These are phyloP conservation scores for Schizochytrium sp. DNA, from an alignment of 108 stramenopile genomes.

Conservation along the genomic window DNA sequence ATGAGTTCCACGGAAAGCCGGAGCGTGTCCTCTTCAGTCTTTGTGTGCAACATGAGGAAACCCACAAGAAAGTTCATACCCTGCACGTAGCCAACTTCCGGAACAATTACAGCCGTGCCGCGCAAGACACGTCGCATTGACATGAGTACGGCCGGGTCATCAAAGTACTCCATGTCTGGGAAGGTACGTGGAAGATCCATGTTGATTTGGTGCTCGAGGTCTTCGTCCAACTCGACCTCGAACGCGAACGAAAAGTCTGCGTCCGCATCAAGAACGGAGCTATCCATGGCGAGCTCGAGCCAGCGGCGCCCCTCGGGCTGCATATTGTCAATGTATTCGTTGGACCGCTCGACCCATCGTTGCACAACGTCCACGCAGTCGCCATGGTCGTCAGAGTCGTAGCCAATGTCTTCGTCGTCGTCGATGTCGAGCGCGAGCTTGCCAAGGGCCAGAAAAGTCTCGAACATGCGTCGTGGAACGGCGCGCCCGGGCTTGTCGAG, in stretches of 20 bases:
- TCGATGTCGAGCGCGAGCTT: background rate
- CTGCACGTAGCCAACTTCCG: constrained; percentile 13
- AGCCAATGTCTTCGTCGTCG: too few relatives aligned
- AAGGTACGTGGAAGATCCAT: background rate
- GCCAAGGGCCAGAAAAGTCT: background rate
- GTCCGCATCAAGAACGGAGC: background rate
- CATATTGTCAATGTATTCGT: background rate
- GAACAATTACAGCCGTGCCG: background rate
- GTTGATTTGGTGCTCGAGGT: background rate
- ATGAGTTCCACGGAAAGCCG: background rate
- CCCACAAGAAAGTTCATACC: constrained; percentile 3
- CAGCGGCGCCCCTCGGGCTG: background rate
- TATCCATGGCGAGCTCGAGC: background rate
- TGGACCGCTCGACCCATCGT: background rate
- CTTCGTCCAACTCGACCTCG: background rate
- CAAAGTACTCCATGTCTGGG: background rate
- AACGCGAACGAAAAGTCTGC: constrained; percentile 1
- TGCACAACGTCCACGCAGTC: background rate
- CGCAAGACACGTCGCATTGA: background rate
- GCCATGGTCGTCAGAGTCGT: too few relatives aligned
- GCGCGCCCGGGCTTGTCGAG: background rate
- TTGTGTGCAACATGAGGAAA: background rate
- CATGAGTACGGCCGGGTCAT: background rate
- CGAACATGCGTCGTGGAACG: background rate
- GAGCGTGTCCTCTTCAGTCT: background rate